Conservation (phyloP, 768 basidiomycete genomes). For the Collybiopsis luxurians region DNA sequence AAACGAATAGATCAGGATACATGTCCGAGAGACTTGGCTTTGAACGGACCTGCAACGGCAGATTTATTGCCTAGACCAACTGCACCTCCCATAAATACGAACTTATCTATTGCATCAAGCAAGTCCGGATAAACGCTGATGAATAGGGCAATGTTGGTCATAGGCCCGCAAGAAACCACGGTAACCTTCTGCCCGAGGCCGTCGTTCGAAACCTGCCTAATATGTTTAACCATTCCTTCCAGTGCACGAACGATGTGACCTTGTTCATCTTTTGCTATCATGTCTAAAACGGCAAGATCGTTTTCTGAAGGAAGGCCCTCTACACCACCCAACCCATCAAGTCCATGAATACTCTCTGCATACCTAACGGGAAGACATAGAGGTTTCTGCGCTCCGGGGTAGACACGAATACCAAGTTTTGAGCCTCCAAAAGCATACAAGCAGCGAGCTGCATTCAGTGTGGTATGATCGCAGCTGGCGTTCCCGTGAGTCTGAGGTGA, state of each 20-base stretch:
- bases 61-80: conserved; percentile 82
- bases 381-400: conserved; percentile 69
- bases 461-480: conserved; percentile 56
- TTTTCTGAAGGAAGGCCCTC: conserved; percentile 63
- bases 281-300: conserved; percentile 44
- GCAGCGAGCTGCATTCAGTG: conserved; percentile 74
- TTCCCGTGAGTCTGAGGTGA: conserved; percentile 75
- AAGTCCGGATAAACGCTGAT: conserved; percentile 52
- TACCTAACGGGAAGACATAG: conserved; percentile 59
- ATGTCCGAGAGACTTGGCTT: not conserved
- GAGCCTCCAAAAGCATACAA: conserved; percentile 69
- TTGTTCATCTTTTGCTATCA: conserved; percentile 42
- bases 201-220: conserved; percentile 54
- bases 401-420: conserved; percentile 52
- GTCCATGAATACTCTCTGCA: conserved; percentile 79
- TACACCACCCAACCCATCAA: conserved; percentile 81
- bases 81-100: conserved; percentile 92
- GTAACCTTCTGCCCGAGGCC: conserved; percentile 61
- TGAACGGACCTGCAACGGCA: conserved; percentile 58
- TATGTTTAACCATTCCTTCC: conserved; percentile 61
- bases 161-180: conserved; percentile 75
- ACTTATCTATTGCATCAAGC: conserved; percentile 56
- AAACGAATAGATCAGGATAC: not conserved
- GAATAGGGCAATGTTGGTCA: conserved; percentile 81
- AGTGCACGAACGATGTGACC: conserved; percentile 51